Conservation (phyloP, 2,329 filamentous ascomycete species). For the Cadophora luteo-olivacea region DNA sequence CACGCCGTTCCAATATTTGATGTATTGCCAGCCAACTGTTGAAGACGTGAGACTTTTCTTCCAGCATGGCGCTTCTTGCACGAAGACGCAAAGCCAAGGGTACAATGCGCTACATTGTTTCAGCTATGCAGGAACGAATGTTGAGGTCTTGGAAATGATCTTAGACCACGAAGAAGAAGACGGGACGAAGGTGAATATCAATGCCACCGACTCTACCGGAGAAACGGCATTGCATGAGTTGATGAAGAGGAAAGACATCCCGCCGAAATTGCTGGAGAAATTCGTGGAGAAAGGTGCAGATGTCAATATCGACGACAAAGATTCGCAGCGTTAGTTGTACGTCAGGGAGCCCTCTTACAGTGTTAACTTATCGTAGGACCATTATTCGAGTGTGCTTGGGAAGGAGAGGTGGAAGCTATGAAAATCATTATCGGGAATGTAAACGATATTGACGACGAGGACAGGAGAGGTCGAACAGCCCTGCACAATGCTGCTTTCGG, state of each 20-base stretch:
- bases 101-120: conserved; percentile 3
- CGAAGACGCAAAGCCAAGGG: neutral
- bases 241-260: conserved; percentile 9
- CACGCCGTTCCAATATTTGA: neutral
- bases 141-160: conserved; percentile 2
- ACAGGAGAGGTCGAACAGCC: neutral
- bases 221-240: conserved; percentile 8
- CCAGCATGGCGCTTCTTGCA: conserved; percentile 3
- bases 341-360: neutral
- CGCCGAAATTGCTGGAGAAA: neutral
- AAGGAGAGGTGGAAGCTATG: conserved; percentile 13
- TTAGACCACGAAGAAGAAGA: conserved; percentile 2
- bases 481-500: conserved; percentile 1
- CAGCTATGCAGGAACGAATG: neutral
- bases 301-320: conserved; percentile 5
- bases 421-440: conserved; percentile 13
- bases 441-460: conserved; percentile 12
- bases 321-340: neutral
- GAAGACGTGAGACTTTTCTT: neutral
- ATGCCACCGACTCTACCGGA: neutral
- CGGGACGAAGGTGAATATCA: conserved; percentile 1
- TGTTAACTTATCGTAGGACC: neutral
- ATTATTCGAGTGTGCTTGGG: neutral
- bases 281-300: neutral
- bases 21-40: neutral